phyloP scores from a whole-genome alignment of 306 rosid genomes.

The Lathyrus tuberosus region DNA sequence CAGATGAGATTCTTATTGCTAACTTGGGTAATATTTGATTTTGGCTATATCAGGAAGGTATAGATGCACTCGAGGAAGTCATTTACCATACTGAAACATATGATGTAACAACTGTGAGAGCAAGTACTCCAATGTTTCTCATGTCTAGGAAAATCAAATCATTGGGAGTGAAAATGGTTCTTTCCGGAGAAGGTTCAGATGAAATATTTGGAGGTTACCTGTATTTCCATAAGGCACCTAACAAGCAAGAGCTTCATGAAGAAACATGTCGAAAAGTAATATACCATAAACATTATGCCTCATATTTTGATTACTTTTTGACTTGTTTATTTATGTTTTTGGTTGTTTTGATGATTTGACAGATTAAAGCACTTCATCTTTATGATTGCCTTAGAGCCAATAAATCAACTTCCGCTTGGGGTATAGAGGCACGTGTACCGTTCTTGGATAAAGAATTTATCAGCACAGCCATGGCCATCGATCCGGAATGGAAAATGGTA shows the following conservation, averaged over 20 bases:
- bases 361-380: constrained; percentile 96
- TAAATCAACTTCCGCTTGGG: constrained; percentile 98
- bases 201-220: constrained; percentile 98
- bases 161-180: constrained; percentile 99
- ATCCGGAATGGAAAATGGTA: constrained; percentile 98
- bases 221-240: constrained; percentile 98
- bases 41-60: constrained; percentile 77
- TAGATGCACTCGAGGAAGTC: constrained; percentile 98
- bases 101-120: constrained; percentile 95
- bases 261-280: constrained; percentile 93
- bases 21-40: constrained; percentile 21
- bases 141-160: constrained; percentile 98
- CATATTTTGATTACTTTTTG: constrained; percentile 24
- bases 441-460: constrained; percentile 89
- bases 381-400: constrained; percentile 97
- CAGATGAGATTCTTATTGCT: constrained; percentile 6
- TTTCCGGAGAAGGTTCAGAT: constrained; percentile 99
- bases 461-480: constrained; percentile 72
- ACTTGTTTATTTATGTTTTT: constrained; percentile 33
- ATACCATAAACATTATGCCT: not conserved
- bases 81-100: constrained; percentile 94
- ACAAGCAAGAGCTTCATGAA: constrained; percentile 84
- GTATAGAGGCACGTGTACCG: constrained; percentile 98
- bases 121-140: constrained; percentile 98
- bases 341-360: constrained; percentile 36